Evolutionary conservation across 1,284 basidiomycete species (phyloP).

Genomic region (Ganoderma meredithae): DNA sequence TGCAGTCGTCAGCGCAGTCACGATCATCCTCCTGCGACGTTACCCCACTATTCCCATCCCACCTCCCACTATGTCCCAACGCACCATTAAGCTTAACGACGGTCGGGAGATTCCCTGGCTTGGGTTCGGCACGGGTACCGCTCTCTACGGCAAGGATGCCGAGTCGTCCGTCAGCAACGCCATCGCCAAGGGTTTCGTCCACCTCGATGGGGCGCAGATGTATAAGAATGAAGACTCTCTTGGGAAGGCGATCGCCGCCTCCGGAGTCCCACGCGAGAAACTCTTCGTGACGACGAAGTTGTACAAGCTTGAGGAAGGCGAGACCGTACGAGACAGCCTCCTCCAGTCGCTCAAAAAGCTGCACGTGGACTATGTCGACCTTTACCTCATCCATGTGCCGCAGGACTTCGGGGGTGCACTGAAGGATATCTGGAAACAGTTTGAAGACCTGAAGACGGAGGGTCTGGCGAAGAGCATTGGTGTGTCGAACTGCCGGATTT

Average conservation of each 20-base stretch:
- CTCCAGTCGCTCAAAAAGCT: slow-evolving; percentile 66
- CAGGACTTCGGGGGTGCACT: slow-evolving; percentile 50
- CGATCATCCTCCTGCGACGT: slow-evolving; percentile 31
- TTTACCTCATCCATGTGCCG: slow-evolving; percentile 81
- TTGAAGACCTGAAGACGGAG: slow-evolving; percentile 73
- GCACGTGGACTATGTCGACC: slow-evolving; percentile 73
- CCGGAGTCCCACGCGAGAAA: slow-evolving; percentile 60
- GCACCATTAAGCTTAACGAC: slow-evolving; percentile 62
- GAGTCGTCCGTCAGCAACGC: slow-evolving; percentile 56
- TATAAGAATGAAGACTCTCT: slow-evolving; percentile 71
- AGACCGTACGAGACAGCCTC: slow-evolving; percentile 60
- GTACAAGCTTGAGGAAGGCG: slow-evolving; percentile 44
- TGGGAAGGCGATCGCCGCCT: slow-evolving; percentile 57
- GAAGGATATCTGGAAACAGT: slow-evolving; percentile 69
- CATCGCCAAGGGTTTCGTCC: slow-evolving; percentile 67
- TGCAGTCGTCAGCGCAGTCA: slow-evolving; percentile 27
- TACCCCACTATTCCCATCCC: slow-evolving; percentile 24
- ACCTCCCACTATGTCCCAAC: slow-evolving; percentile 44
- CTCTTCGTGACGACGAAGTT: slow-evolving; percentile 78
- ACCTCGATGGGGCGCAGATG: slow-evolving; percentile 76
- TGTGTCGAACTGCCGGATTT: slow-evolving; percentile 82
- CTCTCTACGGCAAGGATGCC: slow-evolving; percentile 61
- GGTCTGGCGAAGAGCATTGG: slow-evolving; percentile 83
- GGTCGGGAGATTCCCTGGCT: slow-evolving; percentile 65
- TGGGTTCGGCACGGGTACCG: slow-evolving; percentile 76